Percentiles rank a stretch among this genome's conserved stretches.
Conservation (phyloP, 106 monocot genomes). For the Dendrobium nobile region DNA sequence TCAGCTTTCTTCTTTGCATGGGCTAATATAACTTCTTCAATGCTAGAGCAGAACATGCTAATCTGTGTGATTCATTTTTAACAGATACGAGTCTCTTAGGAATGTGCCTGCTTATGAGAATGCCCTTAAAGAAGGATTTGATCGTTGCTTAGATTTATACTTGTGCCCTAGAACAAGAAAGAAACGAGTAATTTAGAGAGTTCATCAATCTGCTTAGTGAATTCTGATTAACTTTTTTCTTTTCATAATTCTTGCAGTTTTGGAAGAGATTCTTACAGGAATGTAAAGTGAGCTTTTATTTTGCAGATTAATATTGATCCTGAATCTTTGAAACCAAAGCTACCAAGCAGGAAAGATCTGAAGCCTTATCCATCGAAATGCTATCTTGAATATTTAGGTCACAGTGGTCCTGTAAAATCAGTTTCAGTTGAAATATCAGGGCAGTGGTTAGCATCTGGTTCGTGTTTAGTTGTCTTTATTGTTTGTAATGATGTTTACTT, state of each 20-base stretch:
- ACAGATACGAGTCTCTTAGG: conserved; percentile 76
- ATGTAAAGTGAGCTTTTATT: neutral
- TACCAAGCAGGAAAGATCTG: conserved; percentile 87
- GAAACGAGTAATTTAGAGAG: conserved; percentile 59
- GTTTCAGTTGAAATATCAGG: conserved; percentile 71
- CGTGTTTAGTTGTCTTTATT: conserved; percentile 6
- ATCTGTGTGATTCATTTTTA: conserved; percentile 6
- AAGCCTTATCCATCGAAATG: conserved; percentile 87
- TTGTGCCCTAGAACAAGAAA: conserved; percentile 86
- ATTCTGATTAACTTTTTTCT: neutral
- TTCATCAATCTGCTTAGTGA: neutral
- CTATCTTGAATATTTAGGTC: conserved; percentile 92
- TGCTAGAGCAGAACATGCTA: neutral
- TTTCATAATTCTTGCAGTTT: neutral
- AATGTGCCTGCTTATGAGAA: conserved; percentile 91
- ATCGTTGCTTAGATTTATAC: conserved; percentile 86
- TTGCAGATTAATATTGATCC: conserved; percentile 95
- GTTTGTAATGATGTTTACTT: neutral
- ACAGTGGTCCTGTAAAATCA: conserved; percentile 65
- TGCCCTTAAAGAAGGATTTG: conserved; percentile 76
- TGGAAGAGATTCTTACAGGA: neutral
- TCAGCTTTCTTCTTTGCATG: neutral
- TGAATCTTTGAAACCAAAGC: conserved; percentile 89
- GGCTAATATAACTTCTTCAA: neutral
- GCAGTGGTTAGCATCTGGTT: conserved; percentile 98